Conservation (phyloP, 2,329 filamentous ascomycete genomes). For the Trichoderma oligosporum region DNA sequence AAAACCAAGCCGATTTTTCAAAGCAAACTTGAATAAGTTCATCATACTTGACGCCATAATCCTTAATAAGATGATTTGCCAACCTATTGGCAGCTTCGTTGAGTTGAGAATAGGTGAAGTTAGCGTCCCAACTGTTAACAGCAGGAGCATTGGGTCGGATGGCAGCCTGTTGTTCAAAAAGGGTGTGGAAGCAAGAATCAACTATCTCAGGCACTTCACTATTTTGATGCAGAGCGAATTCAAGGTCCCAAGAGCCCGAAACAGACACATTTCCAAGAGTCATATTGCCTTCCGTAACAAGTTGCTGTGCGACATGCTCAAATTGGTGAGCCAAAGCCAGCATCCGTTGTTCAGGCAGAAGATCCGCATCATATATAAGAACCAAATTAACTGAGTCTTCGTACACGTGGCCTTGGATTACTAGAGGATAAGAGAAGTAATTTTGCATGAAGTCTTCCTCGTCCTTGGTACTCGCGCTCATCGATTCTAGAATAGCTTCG, state of each 20-base stretch:
- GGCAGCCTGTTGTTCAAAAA: background rate
- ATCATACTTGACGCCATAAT: background rate
- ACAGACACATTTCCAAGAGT: background rate
- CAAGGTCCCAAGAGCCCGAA: conserved; percentile 2
- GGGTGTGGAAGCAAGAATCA: conserved; percentile 3
- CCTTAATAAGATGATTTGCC: conserved; percentile 6
- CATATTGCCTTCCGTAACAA: background rate
- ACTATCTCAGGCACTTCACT: background rate
- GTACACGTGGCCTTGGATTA: conserved; percentile 3
- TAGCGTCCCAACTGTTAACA: background rate
- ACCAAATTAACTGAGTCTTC: conserved; percentile 3
- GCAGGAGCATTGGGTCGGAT: conserved; percentile 1
- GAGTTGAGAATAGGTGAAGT: conserved; percentile 5
- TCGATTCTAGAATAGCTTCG: background rate
- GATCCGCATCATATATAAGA: conserved; percentile 1
- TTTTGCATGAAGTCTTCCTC: background rate
- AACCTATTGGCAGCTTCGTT: conserved; percentile 4
- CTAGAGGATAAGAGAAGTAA: conserved; percentile 17
- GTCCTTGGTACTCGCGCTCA: background rate
- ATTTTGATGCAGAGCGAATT: background rate
- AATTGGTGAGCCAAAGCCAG: conserved; percentile 5
- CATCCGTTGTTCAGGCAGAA: conserved; percentile 1
- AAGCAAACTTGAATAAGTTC: conserved; percentile 17
- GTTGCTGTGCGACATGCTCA: conserved; percentile 13
- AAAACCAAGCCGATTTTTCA: conserved; percentile 14